Evolutionary conservation across 2,329 filamentous ascomycete genomes (phyloP), one percentile per base, ranked within the genome.

Genomic region (Microthyrium microscopicum): DNA sequence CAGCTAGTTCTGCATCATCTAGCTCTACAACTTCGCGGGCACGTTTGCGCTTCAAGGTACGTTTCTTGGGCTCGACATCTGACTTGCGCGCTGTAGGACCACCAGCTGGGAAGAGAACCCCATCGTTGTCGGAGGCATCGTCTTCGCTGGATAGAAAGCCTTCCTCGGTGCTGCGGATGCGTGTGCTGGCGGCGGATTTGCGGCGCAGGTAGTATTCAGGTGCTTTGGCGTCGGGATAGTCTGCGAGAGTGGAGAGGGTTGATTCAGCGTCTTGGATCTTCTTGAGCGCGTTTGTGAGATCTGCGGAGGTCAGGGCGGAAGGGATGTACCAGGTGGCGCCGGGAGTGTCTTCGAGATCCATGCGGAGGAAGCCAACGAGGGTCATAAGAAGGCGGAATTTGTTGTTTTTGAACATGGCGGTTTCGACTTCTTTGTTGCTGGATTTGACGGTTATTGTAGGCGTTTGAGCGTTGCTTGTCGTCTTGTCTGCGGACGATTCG

Each of bases 351-450:
- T 83, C 75, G 24, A 59, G 52, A 20, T 69, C 70, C 5, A 70
- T 49, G 32, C 75, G 66, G 45, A 77, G 65, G 40, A 91, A 70
- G 1, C 79, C 80, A 13, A 77, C 63, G 0, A 89, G 64, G 2
- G 65, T 76, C 68, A 95, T 77, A 3, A 98, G 67, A 2, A 95
- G 71, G 21, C 85, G 77, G 2, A 95, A 66, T 46, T 87, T 77
- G 7, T 80, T 75, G 53, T 95, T 91, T 49, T 83, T 91, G 61
- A 91, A 91, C 56, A 93, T 74, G 18, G 82, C 77, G 16, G 66
- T 67, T 32, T 74, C 73, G 26, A 74, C 71, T 31, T 69, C 64
- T 29, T 79, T 70, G 26, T 68, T 72, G 37, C 32, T 33, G 6
- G 38, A 27, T 19, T 40, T 22, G 34, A 84, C 57, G 36, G 61